These are phyloP conservation scores for Sphaceloma murrayae DNA, from an alignment of 2,329 filamentous ascomycete genomes.

Conservation along the genomic window DNA sequence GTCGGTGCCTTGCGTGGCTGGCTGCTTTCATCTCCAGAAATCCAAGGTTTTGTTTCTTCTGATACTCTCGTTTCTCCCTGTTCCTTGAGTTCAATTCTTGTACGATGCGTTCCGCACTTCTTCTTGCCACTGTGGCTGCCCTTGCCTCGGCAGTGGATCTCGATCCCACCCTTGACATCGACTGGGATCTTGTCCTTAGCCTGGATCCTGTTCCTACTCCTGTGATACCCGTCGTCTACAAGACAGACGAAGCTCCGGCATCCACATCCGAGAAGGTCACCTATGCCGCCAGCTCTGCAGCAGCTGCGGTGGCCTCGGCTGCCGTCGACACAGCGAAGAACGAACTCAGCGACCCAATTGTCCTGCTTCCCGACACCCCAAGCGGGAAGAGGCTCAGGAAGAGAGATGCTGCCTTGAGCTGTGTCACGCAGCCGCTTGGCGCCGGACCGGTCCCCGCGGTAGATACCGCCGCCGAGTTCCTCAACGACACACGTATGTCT, in stretches of 20 bases:
- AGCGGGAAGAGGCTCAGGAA: background rate
- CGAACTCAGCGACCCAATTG: slow-evolving; percentile 85
- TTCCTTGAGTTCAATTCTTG: background rate
- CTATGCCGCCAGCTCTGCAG: slow-evolving; percentile 6
- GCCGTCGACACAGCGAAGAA: slow-evolving; percentile 87
- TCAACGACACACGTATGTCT: slow-evolving; percentile 20
- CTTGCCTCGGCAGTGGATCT: slow-evolving; percentile 1
- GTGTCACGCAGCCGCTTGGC: slow-evolving; percentile 8
- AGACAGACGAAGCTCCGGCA: slow-evolving; percentile 2
- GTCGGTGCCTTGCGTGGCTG: background rate
- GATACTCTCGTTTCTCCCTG: background rate
- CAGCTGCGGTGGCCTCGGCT: slow-evolving; percentile 1
- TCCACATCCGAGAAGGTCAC: slow-evolving; percentile 4
- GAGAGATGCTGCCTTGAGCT: background rate
- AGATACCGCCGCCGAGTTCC: slow-evolving; percentile 24
- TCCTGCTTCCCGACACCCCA: slow-evolving; percentile 71
- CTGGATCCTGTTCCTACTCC: slow-evolving; percentile 4
- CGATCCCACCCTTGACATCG: slow-evolving; percentile 10
- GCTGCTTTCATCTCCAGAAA: background rate
- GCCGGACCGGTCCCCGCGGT: slow-evolving; percentile 16
- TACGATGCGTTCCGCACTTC: background rate
- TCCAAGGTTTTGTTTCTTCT: background rate
- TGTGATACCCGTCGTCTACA: slow-evolving; percentile 6
- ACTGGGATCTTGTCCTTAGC: slow-evolving; percentile 13
- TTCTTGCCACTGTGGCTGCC: background rate